Percentiles rank a stretch among this genome's conserved stretches.
phyloP scores from a whole-genome alignment of 768 basidiomycete species.

The Tricholoma saponaceum region DNA sequence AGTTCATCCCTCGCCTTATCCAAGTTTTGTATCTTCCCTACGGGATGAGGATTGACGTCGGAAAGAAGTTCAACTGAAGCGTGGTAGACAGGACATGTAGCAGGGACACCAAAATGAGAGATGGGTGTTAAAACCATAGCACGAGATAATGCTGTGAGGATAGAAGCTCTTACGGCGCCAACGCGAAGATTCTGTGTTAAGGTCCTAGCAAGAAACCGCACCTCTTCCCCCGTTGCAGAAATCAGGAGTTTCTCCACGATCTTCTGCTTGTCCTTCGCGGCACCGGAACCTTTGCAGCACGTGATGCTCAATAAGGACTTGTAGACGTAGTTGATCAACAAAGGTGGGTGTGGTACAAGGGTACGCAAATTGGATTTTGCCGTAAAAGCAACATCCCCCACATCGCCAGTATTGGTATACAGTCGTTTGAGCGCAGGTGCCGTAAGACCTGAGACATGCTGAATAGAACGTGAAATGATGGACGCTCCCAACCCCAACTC shows the following conservation, averaged over 20 bases:
- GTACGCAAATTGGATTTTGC: constrained; percentile 77
- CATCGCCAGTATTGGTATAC: constrained; percentile 75
- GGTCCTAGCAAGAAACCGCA: constrained; percentile 75
- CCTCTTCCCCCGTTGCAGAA: constrained; percentile 81
- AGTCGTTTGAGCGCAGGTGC: constrained; percentile 53
- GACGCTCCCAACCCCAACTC: constrained; percentile 71
- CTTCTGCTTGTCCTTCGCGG: constrained; percentile 70
- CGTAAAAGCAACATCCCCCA: constrained; percentile 84
- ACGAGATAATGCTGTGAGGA: constrained; percentile 76
- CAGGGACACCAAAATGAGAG: constrained; percentile 13
- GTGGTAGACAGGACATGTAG: constrained; percentile 17
- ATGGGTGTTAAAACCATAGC: constrained; percentile 65
- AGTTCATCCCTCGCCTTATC: constrained; percentile 33
- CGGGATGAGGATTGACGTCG: constrained; percentile 15
- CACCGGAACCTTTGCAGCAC: constrained; percentile 67
- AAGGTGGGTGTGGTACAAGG: constrained; percentile 64
- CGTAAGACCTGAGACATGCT: constrained; percentile 65
- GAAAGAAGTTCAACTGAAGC: constrained; percentile 24
- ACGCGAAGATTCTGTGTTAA: constrained; percentile 77
- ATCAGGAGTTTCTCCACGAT: constrained; percentile 81
- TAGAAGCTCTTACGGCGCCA: constrained; percentile 81
- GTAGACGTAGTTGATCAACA: constrained; percentile 65
- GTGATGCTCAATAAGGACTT: constrained; percentile 64
- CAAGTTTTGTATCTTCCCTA: constrained; percentile 17
- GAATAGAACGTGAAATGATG: constrained; percentile 66